Conservation (phyloP, 768 basidiomycete species). For the Auriscalpium vulgare region DNA sequence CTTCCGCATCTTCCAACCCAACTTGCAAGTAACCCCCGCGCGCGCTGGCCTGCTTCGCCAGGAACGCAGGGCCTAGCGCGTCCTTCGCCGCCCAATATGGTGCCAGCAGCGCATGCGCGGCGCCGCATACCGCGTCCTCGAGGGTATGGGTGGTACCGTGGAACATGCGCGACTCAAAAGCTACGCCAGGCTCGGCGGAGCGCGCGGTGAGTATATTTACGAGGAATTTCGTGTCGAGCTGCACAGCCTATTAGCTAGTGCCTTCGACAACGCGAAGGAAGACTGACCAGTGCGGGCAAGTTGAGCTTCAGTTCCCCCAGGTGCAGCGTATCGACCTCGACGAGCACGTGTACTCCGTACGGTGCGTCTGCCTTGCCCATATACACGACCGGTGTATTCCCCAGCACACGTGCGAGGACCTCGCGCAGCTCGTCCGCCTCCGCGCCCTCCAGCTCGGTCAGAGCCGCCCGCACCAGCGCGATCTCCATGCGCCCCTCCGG, state of each 20-base stretch:
- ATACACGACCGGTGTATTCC: not conserved
- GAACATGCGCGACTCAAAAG: conserved; percentile 26
- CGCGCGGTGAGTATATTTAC: conserved; percentile 12
- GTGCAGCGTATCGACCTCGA: conserved; percentile 17
- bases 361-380: conserved; percentile 1
- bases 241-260: not conserved
- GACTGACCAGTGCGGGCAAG: conserved; percentile 15
- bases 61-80: not conserved
- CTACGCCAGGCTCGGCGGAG: conserved; percentile 2
- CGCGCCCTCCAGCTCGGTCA: not conserved
- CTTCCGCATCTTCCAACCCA: not conserved
- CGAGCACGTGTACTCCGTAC: conserved; percentile 12
- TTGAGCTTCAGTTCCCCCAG: conserved; percentile 15
- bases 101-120: conserved; percentile 21
- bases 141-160: conserved; percentile 9
- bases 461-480: conserved; percentile 4
- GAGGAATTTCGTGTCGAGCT: not conserved
- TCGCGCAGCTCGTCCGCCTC: conserved; percentile 6
- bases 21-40: conserved; percentile 8
- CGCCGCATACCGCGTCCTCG: conserved; percentile 27
- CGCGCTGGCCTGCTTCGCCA: conserved; percentile 8
- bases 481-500: conserved; percentile 9
- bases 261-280: not conserved
- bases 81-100: conserved; percentile 21
- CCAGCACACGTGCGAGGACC: conserved; percentile 1